Evolutionary conservation across 73 alveolate species (phyloP), one percentile per base, ranked within the genome.

Genomic region (Durusdinium trenchii): DNA sequence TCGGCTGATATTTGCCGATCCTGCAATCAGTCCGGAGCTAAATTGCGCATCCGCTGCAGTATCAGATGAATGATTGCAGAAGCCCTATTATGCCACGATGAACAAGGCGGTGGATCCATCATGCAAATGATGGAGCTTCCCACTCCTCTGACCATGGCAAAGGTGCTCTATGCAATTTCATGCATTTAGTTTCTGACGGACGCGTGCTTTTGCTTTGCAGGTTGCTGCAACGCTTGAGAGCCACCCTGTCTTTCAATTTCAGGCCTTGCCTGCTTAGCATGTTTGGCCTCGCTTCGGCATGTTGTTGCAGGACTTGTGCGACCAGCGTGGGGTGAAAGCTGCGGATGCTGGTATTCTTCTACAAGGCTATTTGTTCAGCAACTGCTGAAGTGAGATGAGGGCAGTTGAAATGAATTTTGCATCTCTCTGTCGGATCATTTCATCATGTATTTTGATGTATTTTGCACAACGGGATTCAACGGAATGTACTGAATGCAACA

Each of bases 51-150:
- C n/a, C n/a, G n/a, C n/a, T n/a, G n/a, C n/a, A n/a, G n/a, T n/a
- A n/a, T n/a, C n/a, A n/a, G n/a, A n/a, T n/a, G n/a, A n/a, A n/a
- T n/a, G n/a, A n/a, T n/a, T n/a, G n/a, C n/a, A n/a, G n/a, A n/a
- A n/a, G n/a, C n/a, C n/a, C n/a, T n/a, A n/a, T n/a, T n/a, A n/a
- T n/a, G n/a, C n/a, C n/a, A n/a, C n/a, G n/a, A n/a, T n/a, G n/a
- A n/a, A 38, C 40, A 52, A 90, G 96, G 96, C 67, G 96, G 96
- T 18, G 96, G 96, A 30, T 90, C 96, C 86, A 90, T 90, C 86
- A 90, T 90, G 96, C 96, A 90, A 46, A 90, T 90, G 96, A 51
- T 90, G 96, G 96, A 90, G 64, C 96, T 90, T 73, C 96, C 96
- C 47, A 40, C n/a, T 52, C 86, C 67, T 9, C 71, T 90, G 64